These are phyloP conservation scores for Poa pratensis DNA, from an alignment of 176 grass and related monocot species.

Conservation along the genomic window DNA sequence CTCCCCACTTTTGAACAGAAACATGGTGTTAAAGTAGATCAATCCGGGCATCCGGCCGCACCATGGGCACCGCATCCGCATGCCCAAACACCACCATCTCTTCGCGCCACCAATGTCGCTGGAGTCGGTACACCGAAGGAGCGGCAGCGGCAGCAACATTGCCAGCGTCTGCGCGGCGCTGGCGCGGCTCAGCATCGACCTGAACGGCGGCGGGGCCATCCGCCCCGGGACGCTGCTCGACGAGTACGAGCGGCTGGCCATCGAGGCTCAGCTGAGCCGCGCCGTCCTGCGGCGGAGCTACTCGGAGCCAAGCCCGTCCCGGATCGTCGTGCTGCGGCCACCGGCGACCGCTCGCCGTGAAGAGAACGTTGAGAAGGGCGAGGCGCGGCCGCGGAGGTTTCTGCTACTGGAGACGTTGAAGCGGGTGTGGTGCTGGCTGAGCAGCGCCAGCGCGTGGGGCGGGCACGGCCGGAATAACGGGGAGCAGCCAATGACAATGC, in stretches of 20 bases:
- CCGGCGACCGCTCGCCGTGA: background rate
- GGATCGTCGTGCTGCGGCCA: background rate
- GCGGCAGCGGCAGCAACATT: background rate
- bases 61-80: too few species aligned
- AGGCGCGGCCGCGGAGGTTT: background rate
- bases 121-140: background rate
- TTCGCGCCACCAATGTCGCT: background rate
- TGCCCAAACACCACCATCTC: slow-evolving; percentile 1
- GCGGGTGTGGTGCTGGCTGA: slow-evolving; percentile 17
- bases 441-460: background rate
- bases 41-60: background rate
- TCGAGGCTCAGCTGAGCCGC: slow-evolving; percentile 57
- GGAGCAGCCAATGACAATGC: background rate
- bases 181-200: slow-evolving; percentile 42
- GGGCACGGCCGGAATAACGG: background rate
- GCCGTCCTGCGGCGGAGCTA: slow-evolving; percentile 59
- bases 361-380: background rate
- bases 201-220: slow-evolving; percentile 13
- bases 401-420: slow-evolving; percentile 33
- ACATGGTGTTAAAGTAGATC: slow-evolving; percentile 32
- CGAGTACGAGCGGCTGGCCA: slow-evolving; percentile 53
- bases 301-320: slow-evolving; percentile 53
- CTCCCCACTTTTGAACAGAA: slow-evolving; percentile 5
- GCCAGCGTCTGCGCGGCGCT: background rate
- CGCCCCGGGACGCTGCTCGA: slow-evolving; percentile 49